Evolutionary conservation across 768 basidiomycete genomes (phyloP), one percentile per base, ranked within the genome.

Genomic region (Mrakia hoshinonis): DNA sequence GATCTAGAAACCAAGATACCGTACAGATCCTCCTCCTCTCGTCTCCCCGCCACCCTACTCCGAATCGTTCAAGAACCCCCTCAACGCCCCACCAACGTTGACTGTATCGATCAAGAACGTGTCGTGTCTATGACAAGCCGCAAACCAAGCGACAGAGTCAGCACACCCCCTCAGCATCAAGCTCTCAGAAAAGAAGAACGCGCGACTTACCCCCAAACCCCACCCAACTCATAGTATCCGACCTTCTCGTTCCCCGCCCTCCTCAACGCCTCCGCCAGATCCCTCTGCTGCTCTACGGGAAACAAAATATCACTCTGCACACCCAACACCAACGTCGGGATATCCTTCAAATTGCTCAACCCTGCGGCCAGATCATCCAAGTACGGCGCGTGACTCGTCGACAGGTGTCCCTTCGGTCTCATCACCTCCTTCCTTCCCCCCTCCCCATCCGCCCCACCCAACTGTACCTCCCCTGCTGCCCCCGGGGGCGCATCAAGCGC

Each of bases 261-360:
- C 73, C 91, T 85, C 73, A 99, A 81, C 29, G 94, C 95, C 78
- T 96, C 92, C 6, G 88, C 92, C 10, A 95, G 82, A 81, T 99
- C 96, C 48, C 95, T 83, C 78, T 98, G 96, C 80, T 99, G 96
- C 76, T 98, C 95, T 11, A 96, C 90, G 0, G 95, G 91, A 81
- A 98, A 97, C 24, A 99, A 82, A 54, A 97, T 94, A 77, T 99
- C 96, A 77, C 89, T 91, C 80, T 98, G 96, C 12, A 96, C 95
- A 20, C 96, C 95, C 22, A 99, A 84, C 0, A 99, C 84, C 22
- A 99, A 84, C 4, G 84, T 85, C 0, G 96, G 94, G 20, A 86
- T 96, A 72, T 87, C 81, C 24, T 83, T 81, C 1, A 97, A 84
- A 12, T 90, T 89, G 52, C 81, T 76, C 49, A 99, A 84, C 67